phyloP scores from a whole-genome alignment of 1,139 yeast species.

The Candida dubliniensis region DNA sequence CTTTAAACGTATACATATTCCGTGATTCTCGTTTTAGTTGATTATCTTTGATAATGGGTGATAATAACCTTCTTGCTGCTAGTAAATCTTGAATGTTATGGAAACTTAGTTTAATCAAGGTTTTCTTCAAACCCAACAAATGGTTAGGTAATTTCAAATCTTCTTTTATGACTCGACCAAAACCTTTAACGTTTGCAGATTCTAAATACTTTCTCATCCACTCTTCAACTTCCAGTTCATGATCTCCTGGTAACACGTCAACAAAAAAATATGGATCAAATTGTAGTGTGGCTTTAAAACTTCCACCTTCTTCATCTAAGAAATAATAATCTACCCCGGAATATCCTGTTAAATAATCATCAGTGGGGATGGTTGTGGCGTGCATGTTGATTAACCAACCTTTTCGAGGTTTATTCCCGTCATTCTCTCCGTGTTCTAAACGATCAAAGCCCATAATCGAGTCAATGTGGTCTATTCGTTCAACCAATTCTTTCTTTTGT shows the following conservation, averaged over 20 bases:
- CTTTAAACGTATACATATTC: conserved; percentile 53
- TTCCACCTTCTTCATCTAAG: conserved; percentile 96
- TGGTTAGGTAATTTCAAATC: conserved; percentile 85
- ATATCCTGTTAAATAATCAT: conserved; percentile 58
- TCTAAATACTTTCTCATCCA: conserved; percentile 71
- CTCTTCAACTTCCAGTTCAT: conserved; percentile 74
- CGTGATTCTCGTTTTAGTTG: conserved; percentile 63
- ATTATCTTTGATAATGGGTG: conserved; percentile 73
- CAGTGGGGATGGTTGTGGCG: conserved; percentile 59
- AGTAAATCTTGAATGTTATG: conserved; percentile 74
- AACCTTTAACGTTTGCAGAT: conserved; percentile 50
- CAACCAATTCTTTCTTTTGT: conserved; percentile 42
- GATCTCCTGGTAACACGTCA: conserved; percentile 63
- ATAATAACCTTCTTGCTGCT: conserved; percentile 66
- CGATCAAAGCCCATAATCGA: conserved; percentile 82
- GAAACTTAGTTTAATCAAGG: conserved; percentile 67
- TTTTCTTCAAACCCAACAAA: conserved; percentile 70
- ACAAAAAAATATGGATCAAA: conserved; percentile 88
- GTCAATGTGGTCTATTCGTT: conserved; percentile 65
- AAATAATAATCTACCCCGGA: conserved; percentile 95
- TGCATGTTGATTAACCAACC: conserved; percentile 96
- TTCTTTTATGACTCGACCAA: conserved; percentile 63
- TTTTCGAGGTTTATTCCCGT: conserved; percentile 53
- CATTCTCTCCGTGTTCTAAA: conserved; percentile 60
- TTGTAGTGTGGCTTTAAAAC: conserved; percentile 80